Conservation (phyloP, 106 monocot species). For the Dendrobium huoshanense region DNA sequence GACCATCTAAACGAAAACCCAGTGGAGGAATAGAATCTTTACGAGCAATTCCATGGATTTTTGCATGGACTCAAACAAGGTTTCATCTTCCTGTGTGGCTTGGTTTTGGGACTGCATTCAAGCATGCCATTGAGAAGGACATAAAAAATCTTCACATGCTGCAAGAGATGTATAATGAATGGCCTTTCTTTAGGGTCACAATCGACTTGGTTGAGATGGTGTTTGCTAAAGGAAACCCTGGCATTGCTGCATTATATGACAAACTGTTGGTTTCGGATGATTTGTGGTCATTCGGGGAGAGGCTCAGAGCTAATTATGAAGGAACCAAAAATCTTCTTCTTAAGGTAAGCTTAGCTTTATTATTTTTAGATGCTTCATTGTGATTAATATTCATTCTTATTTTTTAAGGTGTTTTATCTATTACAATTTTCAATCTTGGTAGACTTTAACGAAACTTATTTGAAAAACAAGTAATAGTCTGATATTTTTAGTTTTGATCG, state of each 20-base stretch:
- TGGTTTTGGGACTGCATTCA: constrained; percentile 88
- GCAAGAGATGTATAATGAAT: constrained; percentile 89
- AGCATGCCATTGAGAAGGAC: constrained; percentile 58
- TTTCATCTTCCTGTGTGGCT: constrained; percentile 99
- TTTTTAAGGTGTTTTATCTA: not conserved
- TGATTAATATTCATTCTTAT: not conserved
- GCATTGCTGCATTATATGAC: constrained; percentile 88
- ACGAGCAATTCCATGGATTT: constrained; percentile 98
- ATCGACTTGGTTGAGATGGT: constrained; percentile 99
- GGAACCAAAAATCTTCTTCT: constrained; percentile 88
- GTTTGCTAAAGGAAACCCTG: constrained; percentile 93
- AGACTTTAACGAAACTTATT: not conserved
- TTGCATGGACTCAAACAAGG: constrained; percentile 99
- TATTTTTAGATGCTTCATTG: not conserved
- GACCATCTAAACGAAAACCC: constrained; percentile 90
- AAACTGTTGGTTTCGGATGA: constrained; percentile 86
- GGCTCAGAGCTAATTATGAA: constrained; percentile 58
- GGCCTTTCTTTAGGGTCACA: constrained; percentile 98
- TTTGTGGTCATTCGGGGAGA: constrained; percentile 72
- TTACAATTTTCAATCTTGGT: not conserved
- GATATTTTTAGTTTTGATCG: not conserved
- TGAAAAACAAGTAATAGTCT: not conserved
- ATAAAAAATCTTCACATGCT: constrained; percentile 60
- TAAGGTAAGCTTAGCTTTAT: constrained; percentile 44
- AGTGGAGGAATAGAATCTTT: constrained; percentile 97